Percentiles rank a stretch among this genome's conserved stretches.
phyloP scores from a whole-genome alignment of 352 stramenopile species.

The Globisporangium solare region DNA sequence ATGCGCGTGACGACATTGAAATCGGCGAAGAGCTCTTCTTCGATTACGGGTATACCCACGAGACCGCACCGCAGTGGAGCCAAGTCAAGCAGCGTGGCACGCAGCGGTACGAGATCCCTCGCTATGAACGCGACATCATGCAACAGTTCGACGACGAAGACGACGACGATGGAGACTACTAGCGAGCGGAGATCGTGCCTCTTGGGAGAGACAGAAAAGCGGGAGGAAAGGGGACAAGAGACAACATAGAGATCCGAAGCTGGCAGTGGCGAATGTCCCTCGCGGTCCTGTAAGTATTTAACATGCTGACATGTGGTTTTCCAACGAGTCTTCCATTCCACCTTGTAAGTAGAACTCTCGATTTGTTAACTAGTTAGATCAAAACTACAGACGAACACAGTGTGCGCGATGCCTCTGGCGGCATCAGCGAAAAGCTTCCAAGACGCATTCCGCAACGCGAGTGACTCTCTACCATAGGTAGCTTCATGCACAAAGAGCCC shows the following conservation, averaged over 20 bases:
- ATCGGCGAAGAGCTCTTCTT: conserved; percentile 79
- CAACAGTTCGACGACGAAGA: conserved; percentile 12
- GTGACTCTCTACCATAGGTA: too few species aligned
- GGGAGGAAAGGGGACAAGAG: neutral
- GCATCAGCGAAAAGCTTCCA: neutral
- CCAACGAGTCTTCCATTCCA: too few species aligned
- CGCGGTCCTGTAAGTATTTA: neutral
- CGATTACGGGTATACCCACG: conserved; percentile 71
- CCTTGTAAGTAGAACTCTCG: too few species aligned
- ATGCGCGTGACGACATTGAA: conserved; percentile 84
- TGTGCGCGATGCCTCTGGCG: neutral
- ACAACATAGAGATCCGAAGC: too few species aligned
- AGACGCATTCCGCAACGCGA: too few species aligned
- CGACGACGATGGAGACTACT: conserved; percentile 7
- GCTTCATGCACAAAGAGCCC: too few species aligned
- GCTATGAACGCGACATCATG: conserved; percentile 4
- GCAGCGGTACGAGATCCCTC: conserved; percentile 6
- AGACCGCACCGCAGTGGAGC: conserved; percentile 58
- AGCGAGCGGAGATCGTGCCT: neutral
- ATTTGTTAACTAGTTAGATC: too few species aligned
- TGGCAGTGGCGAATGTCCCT: too few species aligned
- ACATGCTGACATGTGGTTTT: neutral
- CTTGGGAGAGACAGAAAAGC: neutral
- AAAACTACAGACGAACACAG: neutral
- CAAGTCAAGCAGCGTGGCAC: conserved; percentile 20